Base-by-base conservation (phyloP, 805 yeast genomes). In the Saccharomycopsis malanga region DNA sequence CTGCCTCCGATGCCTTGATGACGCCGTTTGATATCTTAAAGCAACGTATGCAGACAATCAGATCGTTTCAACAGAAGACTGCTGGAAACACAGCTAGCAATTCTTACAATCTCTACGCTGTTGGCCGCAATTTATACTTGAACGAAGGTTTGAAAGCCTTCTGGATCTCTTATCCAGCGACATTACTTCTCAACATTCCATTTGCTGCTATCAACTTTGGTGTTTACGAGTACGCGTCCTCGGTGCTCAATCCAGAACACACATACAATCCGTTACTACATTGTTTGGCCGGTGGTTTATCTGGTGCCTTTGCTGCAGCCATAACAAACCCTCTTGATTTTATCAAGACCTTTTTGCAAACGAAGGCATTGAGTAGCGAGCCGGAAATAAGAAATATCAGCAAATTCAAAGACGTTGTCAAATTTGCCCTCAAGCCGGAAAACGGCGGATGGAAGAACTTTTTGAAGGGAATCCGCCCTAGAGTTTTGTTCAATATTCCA, bases 221-320 rank as follows among this genome's bases (percentile, higher is more conserved):
- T 48, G 81, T 91, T 44, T 91, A 91, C 67, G 98, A 91, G 62
- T 80, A 85, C 49, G 71, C 83, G 5, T 79, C 89, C n/a, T 77
- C 81, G 53, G 52, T 82, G 15, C 70, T 91, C 49, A 93, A 93
- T 61, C 97, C 98, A 2, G 63, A 73, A 30, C 77, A 81, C 55
- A 61, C 63, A 27, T 88, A 91, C 67, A 91, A 91, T 62, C 98
- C 98, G 38, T 74, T 88, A 57, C 73, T 83, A 44, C 98, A 91
- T 66, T 89, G 97, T 67, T 72, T 91, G 6, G 76, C 93, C 54
- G 98, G 98, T 55, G 95, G 93, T 46, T 68, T 89, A 18, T 89
- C 96, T 25, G 98, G 98, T 48, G 98, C 94, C 0, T 71, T 85
- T 12, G 95, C 97, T 29, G 96, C 97, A 4, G 98, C 96, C 0